A percentile compares a stretch with the other conserved stretches of the same genome.
Conservation (phyloP, 768 basidiomycete genomes). For the Lentinula boryana region DNA sequence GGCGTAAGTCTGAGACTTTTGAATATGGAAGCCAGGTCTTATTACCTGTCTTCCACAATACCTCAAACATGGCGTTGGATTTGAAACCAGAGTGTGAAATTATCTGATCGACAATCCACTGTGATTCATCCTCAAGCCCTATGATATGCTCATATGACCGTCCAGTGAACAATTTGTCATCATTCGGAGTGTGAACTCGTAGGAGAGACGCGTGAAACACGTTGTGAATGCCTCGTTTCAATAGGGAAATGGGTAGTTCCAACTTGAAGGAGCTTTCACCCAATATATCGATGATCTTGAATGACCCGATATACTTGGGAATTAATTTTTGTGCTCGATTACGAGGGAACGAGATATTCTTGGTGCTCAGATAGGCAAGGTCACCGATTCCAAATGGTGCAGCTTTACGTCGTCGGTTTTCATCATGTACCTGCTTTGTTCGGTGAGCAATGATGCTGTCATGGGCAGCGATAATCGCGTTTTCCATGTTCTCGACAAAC, state of each 20-base stretch:
- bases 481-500: too few species aligned
- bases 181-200: conserved; percentile 13
- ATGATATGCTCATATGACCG: too few species aligned
- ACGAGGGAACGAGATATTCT: conserved; percentile 25
- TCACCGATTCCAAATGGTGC: conserved; percentile 12
- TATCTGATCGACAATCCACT: conserved; percentile 22
- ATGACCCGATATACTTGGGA: conserved; percentile 31
- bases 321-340: conserved; percentile 24
- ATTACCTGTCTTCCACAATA: conserved; percentile 14
- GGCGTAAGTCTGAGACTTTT: conserved; percentile 6
- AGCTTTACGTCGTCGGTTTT: too few species aligned
- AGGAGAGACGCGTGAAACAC: conserved; percentile 22
- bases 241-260: conserved; percentile 18
- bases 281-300: conserved; percentile 12
- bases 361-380: conserved; percentile 24
- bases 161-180: too few species aligned
- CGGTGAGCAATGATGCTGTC: too few species aligned
- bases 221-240: conserved; percentile 18
- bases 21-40: conserved; percentile 12
- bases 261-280: conserved; percentile 17
- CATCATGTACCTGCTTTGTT: too few species aligned
- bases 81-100: conserved; percentile 5
- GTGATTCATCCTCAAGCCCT: too few species aligned
- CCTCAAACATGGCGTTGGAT: conserved; percentile 5
- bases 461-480: too few species aligned